Evolutionary conservation across 257 asterid species (phyloP).

Genomic region (Capsicum rhomboideum): DNA sequence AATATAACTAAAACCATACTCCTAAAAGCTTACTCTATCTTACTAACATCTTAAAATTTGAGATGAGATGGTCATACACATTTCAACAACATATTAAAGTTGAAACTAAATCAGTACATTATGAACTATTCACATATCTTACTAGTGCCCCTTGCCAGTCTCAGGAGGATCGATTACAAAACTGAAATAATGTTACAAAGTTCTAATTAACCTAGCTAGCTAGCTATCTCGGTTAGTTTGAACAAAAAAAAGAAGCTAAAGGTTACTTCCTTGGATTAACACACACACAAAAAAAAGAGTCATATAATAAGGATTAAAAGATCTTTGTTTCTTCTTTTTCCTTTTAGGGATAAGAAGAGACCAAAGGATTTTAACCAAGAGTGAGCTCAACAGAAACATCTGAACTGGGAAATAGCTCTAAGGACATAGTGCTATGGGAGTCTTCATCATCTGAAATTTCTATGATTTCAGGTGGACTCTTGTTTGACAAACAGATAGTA

Average conservation of each 20-base stretch:
- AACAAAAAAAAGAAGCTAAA: not conserved
- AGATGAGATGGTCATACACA: not conserved
- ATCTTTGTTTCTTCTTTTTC: too few relatives aligned
- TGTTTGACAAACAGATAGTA: not conserved
- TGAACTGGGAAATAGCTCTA: slow-evolving; percentile 2
- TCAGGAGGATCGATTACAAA: not conserved
- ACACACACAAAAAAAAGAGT: too few relatives aligned
- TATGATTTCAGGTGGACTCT: not conserved
- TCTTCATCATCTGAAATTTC: not conserved
- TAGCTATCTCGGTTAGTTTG: not conserved
- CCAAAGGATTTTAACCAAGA: slow-evolving; percentile 18
- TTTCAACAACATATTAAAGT: not conserved
- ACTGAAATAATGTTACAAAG: not conserved
- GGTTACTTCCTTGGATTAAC: not conserved
- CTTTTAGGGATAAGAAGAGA: not conserved
- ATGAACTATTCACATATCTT: not conserved
- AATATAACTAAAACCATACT: not conserved
- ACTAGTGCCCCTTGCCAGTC: not conserved
- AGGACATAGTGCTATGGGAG: not conserved
- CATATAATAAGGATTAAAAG: not conserved
- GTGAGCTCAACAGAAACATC: slow-evolving; percentile 50
- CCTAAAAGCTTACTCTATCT: not conserved
- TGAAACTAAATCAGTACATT: not conserved
- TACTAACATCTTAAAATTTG: not conserved
- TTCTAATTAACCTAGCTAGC: not conserved